Evolutionary conservation across 192 early-diverging fungal genomes (phyloP), one percentile per base, ranked within the genome.

Genomic region (Coemansia javaensis): DNA sequence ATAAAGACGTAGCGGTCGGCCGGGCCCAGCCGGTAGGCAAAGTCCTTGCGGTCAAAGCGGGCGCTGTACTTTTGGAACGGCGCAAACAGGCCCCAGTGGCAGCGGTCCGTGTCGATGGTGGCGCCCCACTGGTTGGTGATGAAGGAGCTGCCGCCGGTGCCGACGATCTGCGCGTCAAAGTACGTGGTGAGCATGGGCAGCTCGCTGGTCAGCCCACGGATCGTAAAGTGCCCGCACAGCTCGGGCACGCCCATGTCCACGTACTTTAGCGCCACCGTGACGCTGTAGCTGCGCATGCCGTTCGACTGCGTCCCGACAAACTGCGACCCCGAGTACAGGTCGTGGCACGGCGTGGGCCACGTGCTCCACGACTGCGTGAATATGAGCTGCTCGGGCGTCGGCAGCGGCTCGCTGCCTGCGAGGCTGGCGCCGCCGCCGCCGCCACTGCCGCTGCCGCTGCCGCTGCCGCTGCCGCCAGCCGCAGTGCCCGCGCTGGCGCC

Each of bases 151-250:
- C 63, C 43, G 24, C 54, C 54, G 18, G 61, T 61, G 7, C 85
- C 87, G 49, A 90, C 77, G 44, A 90, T 78, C 60, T 89, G 85
- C 9, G 78, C 83, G 40, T 89, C 87, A 62, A 89, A 89, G 51
- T 76, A 89, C 27, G 87, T 89, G 45, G 81, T 82, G 40, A 89
- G 69, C 49, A 74, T 75, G 23, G 87, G 84, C 70, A 78, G 77
- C 47, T 85, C 85, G 47, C 39, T 46, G 2, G 87, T 88, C 37
- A 90, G 79, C n/a, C 81, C 81, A 31, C 84, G 71, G 41, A 90
- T 88, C 20, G 78, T 79, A 37, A 90, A 77, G 54, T 85, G 85
- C 30, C 85, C 87, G 54, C 83, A 85, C 28, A 88, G 63, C 48
- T 81, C 81, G 1, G 83, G 84, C 40, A 69, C 68, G 28, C 55